phyloP scores from a whole-genome alignment of 805 yeast species.

The Yarrowia sp. region DNA sequence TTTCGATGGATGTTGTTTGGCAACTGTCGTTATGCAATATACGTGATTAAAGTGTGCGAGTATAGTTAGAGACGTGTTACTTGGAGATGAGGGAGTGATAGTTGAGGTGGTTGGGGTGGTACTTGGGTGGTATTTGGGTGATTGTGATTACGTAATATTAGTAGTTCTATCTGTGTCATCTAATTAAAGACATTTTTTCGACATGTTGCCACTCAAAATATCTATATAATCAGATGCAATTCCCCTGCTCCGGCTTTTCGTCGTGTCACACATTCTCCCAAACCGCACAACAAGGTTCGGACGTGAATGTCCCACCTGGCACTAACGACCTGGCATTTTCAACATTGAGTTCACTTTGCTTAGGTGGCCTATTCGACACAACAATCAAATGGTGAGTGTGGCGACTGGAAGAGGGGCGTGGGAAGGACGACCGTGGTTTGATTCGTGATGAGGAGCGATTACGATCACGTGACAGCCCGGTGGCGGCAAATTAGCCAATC shows the following conservation, averaged over 20 bases:
- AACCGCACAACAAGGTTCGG: slow-evolving; percentile 10
- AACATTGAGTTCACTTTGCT: slow-evolving; percentile 36
- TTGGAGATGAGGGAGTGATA: background rate
- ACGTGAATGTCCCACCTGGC: slow-evolving; percentile 28
- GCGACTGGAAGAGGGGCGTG: background rate
- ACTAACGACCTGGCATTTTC: slow-evolving; percentile 36
- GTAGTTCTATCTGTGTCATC: too few species aligned
- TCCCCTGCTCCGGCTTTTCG: background rate
- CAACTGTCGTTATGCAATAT: background rate
- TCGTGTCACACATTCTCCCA: slow-evolving; percentile 13
- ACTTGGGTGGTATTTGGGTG: background rate
- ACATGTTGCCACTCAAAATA: background rate
- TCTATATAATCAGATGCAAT: background rate
- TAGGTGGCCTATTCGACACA: slow-evolving; percentile 35
- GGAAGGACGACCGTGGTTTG: background rate
- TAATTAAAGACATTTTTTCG: background rate
- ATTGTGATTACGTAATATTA: too few species aligned
- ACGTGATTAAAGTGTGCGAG: slow-evolving; percentile 5
- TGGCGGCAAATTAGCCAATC: background rate
- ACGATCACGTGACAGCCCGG: too few species aligned
- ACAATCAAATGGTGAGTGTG: slow-evolving; percentile 35
- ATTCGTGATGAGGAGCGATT: background rate
- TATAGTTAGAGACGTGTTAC: background rate
- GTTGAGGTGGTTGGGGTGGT: background rate
- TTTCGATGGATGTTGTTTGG: background rate